Evolutionary conservation across 345 rosid species (phyloP), one percentile per base, ranked within the genome.

Genomic region (Murraya koenigii): DNA sequence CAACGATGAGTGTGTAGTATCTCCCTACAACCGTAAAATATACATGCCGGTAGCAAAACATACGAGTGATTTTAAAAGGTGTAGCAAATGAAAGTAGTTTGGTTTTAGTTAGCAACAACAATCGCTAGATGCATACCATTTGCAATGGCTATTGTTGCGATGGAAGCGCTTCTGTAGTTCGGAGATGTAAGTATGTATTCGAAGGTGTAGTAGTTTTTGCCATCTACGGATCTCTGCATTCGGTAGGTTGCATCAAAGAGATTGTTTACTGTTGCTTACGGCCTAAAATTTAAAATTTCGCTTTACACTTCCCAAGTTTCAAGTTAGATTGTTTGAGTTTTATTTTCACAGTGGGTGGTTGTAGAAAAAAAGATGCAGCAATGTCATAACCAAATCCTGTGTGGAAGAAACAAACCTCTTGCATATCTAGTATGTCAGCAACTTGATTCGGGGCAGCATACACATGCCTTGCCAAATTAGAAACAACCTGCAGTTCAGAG

Each of bases 381-480:
- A 15, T 60, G 28, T 2, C 33, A 10, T 60, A 25, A 26, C 65
- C 20, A 60, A 60, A 60, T 26, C 65, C 9, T 30, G 36, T 17
- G n/a, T 30, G 33, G 54, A 62, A 5, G 1, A 9, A 52, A 38
- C 83, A 58, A 71, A 92, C 98, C 94, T 93, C 97, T 80, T 93
- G 85, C 95, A 91, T 89, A 59, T 78, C 86, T 3, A 78, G 63
- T 66, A 94, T 87, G 11, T 84, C 79, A 62, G 89, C 89, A 44
- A 84, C 69, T 86, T 93, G 98, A 82, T 88, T 92, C 66, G 95
- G 95, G 38, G 95, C 89, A 23, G 95, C 91, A 77, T 85, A 90
- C 70, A 86, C 82, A 74, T 88, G 89, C 76, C 77, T 87, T 69
- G 90, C 91, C 81, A 92, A 79, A 80, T 90, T 81, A 33, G 79